Percentiles rank a stretch among this genome's conserved stretches.
These are phyloP conservation scores for Erodium trifolium DNA, from an alignment of 441 rosid genomes.

Conservation along the genomic window DNA sequence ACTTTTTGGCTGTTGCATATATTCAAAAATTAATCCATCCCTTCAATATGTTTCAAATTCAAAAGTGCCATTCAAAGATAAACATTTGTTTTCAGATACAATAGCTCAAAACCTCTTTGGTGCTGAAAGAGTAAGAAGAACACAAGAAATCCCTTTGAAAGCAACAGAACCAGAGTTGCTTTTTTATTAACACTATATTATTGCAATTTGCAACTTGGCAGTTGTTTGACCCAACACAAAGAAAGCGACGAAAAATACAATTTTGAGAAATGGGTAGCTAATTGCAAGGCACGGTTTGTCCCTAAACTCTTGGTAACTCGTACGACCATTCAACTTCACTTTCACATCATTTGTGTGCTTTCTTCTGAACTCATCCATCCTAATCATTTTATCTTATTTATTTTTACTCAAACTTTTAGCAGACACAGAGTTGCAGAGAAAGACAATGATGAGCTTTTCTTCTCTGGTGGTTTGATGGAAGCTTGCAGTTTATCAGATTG, in stretches of 20 bases:
- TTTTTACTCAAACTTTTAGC: neutral
- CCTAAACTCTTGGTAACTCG: neutral
- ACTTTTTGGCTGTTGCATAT: too few species aligned
- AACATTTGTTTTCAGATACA: neutral
- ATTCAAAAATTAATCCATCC: neutral
- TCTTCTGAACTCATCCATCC: neutral
- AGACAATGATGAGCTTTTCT: neutral
- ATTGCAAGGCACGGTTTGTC: neutral
- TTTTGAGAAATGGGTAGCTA: slow-evolving; percentile 4
- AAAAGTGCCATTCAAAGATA: neutral
- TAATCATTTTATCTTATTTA: too few species aligned
- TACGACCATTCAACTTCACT: neutral
- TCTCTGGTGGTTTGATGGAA: neutral
- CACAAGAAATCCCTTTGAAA: neutral
- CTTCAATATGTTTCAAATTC: neutral
- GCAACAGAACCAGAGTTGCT: neutral
- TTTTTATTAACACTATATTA: neutral
- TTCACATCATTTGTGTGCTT: neutral
- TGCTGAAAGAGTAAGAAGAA: too few species aligned
- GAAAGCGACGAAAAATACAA: slow-evolving; percentile 1
- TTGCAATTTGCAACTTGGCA: neutral
- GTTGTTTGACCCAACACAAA: neutral
- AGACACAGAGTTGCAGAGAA: neutral
- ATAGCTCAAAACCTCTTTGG: neutral
- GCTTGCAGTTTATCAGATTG: neutral